phyloP scores from a whole-genome alignment of 768 basidiomycete genomes.

The Leccinum subgranulosum region DNA sequence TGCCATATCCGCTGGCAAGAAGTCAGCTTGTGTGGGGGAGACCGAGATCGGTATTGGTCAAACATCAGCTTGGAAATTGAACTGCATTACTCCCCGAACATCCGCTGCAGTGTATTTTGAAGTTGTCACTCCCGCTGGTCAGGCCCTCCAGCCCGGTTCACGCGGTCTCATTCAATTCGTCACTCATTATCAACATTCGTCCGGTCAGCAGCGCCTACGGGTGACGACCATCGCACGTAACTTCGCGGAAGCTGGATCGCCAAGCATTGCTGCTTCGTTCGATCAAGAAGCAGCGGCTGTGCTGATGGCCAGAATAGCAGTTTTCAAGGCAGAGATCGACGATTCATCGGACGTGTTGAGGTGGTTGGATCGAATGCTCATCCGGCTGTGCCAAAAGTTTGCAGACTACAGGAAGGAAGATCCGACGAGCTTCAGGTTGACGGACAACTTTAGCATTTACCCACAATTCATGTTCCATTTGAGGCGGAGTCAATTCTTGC shows the following conservation, averaged over 20 bases:
- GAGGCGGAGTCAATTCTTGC: slow-evolving; percentile 94
- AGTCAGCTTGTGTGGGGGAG: slow-evolving; percentile 94
- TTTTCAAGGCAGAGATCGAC: slow-evolving; percentile 99
- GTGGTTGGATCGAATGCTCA: slow-evolving; percentile 98
- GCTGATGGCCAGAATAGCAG: slow-evolving; percentile 96
- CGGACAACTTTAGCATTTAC: slow-evolving; percentile 97
- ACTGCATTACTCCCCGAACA: slow-evolving; percentile 82
- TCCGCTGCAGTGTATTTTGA: slow-evolving; percentile 96
- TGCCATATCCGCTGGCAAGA: slow-evolving; percentile 96
- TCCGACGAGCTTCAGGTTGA: slow-evolving; percentile 86
- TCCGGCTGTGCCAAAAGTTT: slow-evolving; percentile 97
- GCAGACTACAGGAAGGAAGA: slow-evolving; percentile 99
- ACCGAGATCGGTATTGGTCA: slow-evolving; percentile 99
- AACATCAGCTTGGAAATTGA: slow-evolving; percentile 98
- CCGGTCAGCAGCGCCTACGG: slow-evolving; percentile 90
- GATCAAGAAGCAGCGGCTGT: slow-evolving; percentile 99
- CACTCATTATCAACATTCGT: slow-evolving; percentile 97
- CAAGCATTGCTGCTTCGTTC: slow-evolving; percentile 88
- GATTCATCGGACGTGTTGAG: slow-evolving; percentile 94
- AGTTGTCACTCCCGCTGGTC: slow-evolving; percentile 95
- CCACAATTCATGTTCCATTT: slow-evolving; percentile 99
- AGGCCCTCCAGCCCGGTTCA: slow-evolving; percentile 83
- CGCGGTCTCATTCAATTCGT: slow-evolving; percentile 97
- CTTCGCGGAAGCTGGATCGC: slow-evolving; percentile 97
- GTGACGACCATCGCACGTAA: slow-evolving; percentile 98